Conservation (phyloP, 768 basidiomycete genomes). For the Nidula microcarpa region DNA sequence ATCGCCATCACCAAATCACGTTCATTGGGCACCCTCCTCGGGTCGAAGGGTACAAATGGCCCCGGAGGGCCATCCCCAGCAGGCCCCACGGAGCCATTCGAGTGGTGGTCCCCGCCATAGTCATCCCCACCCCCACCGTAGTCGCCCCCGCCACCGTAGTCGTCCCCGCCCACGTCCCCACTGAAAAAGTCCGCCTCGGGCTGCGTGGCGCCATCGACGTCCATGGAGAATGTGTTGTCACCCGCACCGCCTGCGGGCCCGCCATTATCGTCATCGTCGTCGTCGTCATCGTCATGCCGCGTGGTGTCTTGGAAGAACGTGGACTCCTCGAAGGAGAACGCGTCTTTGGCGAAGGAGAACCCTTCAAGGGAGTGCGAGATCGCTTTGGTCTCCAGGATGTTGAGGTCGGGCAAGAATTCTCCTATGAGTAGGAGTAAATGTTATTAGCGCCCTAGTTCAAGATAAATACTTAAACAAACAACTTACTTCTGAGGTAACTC, state of each 20-base stretch:
- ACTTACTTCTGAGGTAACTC: slow-evolving; percentile 56
- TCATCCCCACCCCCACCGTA: slow-evolving; percentile 8
- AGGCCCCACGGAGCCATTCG: slow-evolving; percentile 42
- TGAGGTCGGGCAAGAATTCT: slow-evolving; percentile 72
- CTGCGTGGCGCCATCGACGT: slow-evolving; percentile 32
- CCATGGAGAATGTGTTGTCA: slow-evolving; percentile 36
- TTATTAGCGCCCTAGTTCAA: slow-evolving; percentile 4
- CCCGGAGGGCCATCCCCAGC: slow-evolving; percentile 37
- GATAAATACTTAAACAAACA: background rate
- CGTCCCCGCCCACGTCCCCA: slow-evolving; percentile 34
- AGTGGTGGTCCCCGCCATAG: slow-evolving; percentile 32
- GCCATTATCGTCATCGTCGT: slow-evolving; percentile 36
- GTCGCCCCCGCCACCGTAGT: slow-evolving; percentile 16
- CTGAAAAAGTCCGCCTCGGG: slow-evolving; percentile 27
- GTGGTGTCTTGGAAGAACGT: slow-evolving; percentile 59
- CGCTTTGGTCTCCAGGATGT: slow-evolving; percentile 58
- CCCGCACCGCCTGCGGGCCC: slow-evolving; percentile 4
- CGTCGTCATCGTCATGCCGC: slow-evolving; percentile 34
- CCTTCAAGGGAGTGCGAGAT: slow-evolving; percentile 79
- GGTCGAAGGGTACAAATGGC: slow-evolving; percentile 78
- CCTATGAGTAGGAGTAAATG: slow-evolving; percentile 25
- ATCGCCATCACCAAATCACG: slow-evolving; percentile 86
- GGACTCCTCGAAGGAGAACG: slow-evolving; percentile 58
- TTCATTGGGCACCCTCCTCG: slow-evolving; percentile 69
- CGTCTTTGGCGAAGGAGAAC: slow-evolving; percentile 79